Base-by-base conservation (phyloP, 305 asterid genomes). In the Fraxinus dipetala region DNA sequence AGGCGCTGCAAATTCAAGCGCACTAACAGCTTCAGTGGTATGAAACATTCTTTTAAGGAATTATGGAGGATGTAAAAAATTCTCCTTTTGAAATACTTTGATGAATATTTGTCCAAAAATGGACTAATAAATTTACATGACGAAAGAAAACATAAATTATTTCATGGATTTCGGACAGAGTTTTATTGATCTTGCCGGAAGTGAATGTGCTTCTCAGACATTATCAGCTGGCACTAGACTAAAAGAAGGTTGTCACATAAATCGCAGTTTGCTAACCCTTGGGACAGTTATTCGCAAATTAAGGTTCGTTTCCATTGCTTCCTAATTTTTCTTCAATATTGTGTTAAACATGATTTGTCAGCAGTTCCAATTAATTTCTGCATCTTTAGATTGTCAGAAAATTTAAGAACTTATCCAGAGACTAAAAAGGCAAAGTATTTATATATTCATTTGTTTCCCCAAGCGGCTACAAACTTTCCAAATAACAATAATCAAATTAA, bases 111-210 rank as follows among this genome's bases (percentile, higher is more conserved):
- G 43, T 73, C 38, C 61, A 16, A 7, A 45, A 36, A 16, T 54
- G 10, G 26, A 48, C 34, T 72, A 9, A 61, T 56, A 24, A n/a
- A 13, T 43, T 43, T 65, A 70, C 10, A 38, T 1, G 14, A 6
- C 8, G 3, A 67, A 31, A 59, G 31, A 35, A 30, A 34, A 79
- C 4, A 3, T 69, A 56, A 38, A 30, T 9, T 3, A 34, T 38
- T 79, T 74, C 74, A 34, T 73, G 72, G 13, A 40, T 70, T 56
- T 61, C 43, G 31, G 18, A 61, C 87, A 96, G 99, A 91, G 89
- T 85, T 94, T 96, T 83, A 95, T 96, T 69, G 99, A 94, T 94
- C 97, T 96, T 74, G 99, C 99, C 13, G 99, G 99, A 86, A 94
- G 99, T 79, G 99, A 96, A 87, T 98, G 98, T 76, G 92, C 97